phyloP scores from a whole-genome alignment of 352 stramenopile genomes.

The Globisporangium solare region DNA sequence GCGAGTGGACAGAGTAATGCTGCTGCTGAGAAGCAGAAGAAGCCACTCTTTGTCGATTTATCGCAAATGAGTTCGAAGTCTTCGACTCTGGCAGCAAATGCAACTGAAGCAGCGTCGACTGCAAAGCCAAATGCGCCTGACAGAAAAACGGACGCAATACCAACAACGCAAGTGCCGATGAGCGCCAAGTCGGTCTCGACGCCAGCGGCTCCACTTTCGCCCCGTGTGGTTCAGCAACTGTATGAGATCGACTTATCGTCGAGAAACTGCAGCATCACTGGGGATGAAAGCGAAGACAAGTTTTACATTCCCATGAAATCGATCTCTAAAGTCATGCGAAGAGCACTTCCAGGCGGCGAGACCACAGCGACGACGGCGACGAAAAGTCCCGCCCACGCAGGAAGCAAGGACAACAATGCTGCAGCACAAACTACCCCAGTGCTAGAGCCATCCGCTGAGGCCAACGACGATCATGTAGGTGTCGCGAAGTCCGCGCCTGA shows the following conservation, averaged over 20 bases:
- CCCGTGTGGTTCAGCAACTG: conserved; percentile 53
- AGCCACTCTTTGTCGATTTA: conserved; percentile 15
- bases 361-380: neutral
- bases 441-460: too few species aligned
- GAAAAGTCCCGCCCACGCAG: neutral
- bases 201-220: conserved; percentile 33
- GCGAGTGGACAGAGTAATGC: neutral
- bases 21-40: conserved; percentile 16
- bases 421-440: conserved; percentile 1
- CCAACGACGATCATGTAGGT: neutral
- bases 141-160: conserved; percentile 2
- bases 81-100: neutral
- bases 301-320: conserved; percentile 71
- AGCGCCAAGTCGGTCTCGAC: conserved; percentile 12
- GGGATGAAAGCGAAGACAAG: conserved; percentile 59
- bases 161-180: conserved; percentile 4
- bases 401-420: neutral
- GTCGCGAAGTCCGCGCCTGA: neutral
- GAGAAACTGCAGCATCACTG: conserved; percentile 28
- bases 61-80: conserved; percentile 9
- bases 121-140: too few species aligned
- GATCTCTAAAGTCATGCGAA: conserved; percentile 75
- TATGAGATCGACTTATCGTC: conserved; percentile 62
- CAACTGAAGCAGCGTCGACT: neutral
- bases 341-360: conserved; percentile 26